A percentile compares a stretch with the other conserved stretches of the same genome.
Conservation (phyloP, 257 asterid genomes). For the Gynochthodes officinalis region DNA sequence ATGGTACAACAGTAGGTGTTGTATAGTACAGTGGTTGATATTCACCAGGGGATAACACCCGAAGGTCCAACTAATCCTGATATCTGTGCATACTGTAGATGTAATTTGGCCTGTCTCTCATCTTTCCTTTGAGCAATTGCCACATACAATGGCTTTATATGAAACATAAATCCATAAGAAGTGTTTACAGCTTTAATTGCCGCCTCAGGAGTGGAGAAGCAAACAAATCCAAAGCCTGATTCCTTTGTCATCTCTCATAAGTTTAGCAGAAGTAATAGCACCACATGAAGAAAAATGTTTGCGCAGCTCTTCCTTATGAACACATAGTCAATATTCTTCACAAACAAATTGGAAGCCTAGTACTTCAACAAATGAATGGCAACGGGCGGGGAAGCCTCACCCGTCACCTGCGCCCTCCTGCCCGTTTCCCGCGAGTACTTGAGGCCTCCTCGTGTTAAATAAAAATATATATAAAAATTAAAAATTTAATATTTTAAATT, state of each 20-base stretch:
- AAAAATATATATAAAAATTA: no score
- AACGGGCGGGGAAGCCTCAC: no score
- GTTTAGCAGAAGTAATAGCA: constrained; percentile 62
- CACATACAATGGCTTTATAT: constrained; percentile 68
- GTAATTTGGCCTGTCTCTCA: constrained; percentile 70
- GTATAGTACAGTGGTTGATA: constrained; percentile 63
- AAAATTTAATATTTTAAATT: no score
- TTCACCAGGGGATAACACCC: constrained; percentile 53
- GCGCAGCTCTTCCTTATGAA: constrained; percentile 61
- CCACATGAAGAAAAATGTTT: constrained; percentile 69
- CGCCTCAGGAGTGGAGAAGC: constrained; percentile 78
- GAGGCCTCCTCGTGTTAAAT: no score
- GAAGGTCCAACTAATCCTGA: constrained; percentile 55
- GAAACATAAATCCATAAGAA: constrained; percentile 60
- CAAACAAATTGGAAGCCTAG: constrained; percentile 83
- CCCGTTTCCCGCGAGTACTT: no score
- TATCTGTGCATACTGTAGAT: constrained; percentile 50
- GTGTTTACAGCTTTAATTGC: constrained; percentile 62
- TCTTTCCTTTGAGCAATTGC: constrained; percentile 89
- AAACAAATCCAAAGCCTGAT: constrained; percentile 86
- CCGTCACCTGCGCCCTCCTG: no score
- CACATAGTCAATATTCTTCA: constrained; percentile 72
- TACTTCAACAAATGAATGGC: no score
- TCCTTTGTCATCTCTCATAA: constrained; percentile 84
- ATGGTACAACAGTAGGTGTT: constrained; percentile 47